Evolutionary conservation across 805 yeast genomes (phyloP).

Genomic region (Candida nitratophila): DNA sequence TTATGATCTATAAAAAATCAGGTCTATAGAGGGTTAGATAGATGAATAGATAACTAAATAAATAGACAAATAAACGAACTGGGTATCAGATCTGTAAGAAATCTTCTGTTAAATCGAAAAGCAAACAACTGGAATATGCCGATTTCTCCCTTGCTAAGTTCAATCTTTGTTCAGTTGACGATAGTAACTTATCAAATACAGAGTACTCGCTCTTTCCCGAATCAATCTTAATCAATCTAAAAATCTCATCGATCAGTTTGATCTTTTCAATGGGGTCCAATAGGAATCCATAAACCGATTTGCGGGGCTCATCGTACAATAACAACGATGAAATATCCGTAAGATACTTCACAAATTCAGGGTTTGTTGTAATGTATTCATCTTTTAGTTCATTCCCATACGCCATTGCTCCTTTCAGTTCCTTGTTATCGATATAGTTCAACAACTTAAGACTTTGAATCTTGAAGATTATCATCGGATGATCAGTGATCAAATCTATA

Average conservation of each 20-base stretch:
- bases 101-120: slow-evolving; percentile 36
- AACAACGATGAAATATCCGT: slow-evolving; percentile 42
- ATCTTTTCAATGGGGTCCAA: slow-evolving; percentile 29
- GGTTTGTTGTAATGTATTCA: slow-evolving; percentile 23
- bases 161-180: slow-evolving; percentile 11
- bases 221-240: slow-evolving; percentile 25
- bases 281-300: slow-evolving; percentile 28
- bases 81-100: slow-evolving; percentile 27
- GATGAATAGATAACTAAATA: no score
- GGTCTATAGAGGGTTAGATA: no score
- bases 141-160: slow-evolving; percentile 8
- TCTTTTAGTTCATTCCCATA: slow-evolving; percentile 32
- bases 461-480: slow-evolving; percentile 30
- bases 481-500: slow-evolving; percentile 29
- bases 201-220: slow-evolving; percentile 10
- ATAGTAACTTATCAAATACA: slow-evolving; percentile 16
- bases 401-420: slow-evolving; percentile 27
- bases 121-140: neutral
- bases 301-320: slow-evolving; percentile 43
- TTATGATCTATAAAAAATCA: no score
- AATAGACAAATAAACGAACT: neutral
- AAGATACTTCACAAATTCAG: slow-evolving; percentile 28
- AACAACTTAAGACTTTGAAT: slow-evolving; percentile 37
- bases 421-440: slow-evolving; percentile 23
- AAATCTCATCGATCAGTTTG: slow-evolving; percentile 34